Percentiles rank a stretch among this genome's conserved stretches.
phyloP scores from a whole-genome alignment of 1,284 basidiomycete species.

The Cronartium quercuum region DNA sequence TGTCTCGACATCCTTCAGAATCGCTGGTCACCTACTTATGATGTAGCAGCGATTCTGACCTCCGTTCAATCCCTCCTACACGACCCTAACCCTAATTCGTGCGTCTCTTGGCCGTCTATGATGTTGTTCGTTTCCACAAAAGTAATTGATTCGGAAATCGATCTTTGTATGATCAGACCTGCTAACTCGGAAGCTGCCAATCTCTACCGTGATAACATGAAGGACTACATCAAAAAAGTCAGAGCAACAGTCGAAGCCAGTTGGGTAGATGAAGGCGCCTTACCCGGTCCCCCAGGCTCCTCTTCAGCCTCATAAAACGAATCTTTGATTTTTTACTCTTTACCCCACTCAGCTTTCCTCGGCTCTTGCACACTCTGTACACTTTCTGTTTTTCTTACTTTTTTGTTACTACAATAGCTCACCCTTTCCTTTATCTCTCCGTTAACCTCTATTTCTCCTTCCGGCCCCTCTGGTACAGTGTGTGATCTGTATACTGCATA shows the following conservation, averaged over 20 bases:
- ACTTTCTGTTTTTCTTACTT: not conserved
- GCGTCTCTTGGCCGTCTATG: too few relatives aligned
- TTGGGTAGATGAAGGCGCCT: slow-evolving; percentile 47
- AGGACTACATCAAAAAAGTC: slow-evolving; percentile 88
- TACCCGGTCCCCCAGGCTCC: slow-evolving; percentile 21
- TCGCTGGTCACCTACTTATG: slow-evolving; percentile 95
- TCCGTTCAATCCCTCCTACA: slow-evolving; percentile 90
- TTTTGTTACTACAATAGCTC: too few relatives aligned
- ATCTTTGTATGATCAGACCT: slow-evolving; percentile 57
- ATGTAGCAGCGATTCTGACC: slow-evolving; percentile 94
- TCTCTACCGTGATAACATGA: slow-evolving; percentile 95
- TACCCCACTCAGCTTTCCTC: not conserved
- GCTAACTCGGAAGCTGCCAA: slow-evolving; percentile 97
- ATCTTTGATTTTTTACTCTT: not conserved
- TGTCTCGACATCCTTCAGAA: slow-evolving; percentile 98
- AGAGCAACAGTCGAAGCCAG: slow-evolving; percentile 57
- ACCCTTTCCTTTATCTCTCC: not conserved
- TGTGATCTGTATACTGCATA: too few relatives aligned
- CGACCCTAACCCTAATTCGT: slow-evolving; percentile 89
- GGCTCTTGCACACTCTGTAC: not conserved
- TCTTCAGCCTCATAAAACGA: slow-evolving; percentile 12
- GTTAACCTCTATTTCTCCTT: not conserved
- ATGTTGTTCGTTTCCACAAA: not conserved
- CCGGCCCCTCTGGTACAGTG: not conserved
- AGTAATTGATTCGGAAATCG: not conserved